Evolutionary conservation across 768 basidiomycete species (phyloP), one percentile per base, ranked within the genome.

Genomic region (Rickenella mellea): DNA sequence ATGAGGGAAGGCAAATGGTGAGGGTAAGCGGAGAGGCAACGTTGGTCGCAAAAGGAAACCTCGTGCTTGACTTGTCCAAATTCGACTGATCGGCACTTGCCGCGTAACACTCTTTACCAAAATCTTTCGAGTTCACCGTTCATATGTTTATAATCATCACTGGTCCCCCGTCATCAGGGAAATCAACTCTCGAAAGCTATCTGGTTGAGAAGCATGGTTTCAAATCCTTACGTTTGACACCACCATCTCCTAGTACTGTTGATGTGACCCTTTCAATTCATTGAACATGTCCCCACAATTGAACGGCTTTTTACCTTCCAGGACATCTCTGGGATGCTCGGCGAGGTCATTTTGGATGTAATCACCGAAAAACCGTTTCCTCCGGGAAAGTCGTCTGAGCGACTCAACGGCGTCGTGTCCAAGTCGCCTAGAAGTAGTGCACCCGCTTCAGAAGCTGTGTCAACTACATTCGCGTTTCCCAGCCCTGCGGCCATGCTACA

Each of bases 171-270:
- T 45, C 43, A 2, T 44, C 61, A 4, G 62, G 64, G 6, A 65
- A 64, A 43, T 51, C 59, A 3, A 52, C 62, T 4, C 63, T 87
- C 14, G 65, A 74, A 52, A 65, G 76, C 24, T 84, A 79, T 52
- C 69, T 86, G 14, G 61, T 77, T 24, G 56, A 64, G n/a, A 53
- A 58, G 3, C 75, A 80, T 48, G 73, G 71, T 4, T 88, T 86
- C 51, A 65, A 60, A 11, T 56, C 65, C 8, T 69, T 85, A 36
- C 61, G 59, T 26, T 60, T 80, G 21, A 31, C 10, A 31, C 41
- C 43, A 37, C 43, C 46, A 46, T 43, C 52, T 48, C 48, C 47
- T 40, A 10, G 31, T 10, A 46, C 37, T 19, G 36, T 33, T 40
- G 47, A 49, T 35, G 45, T 53, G 36, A 20, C 41, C 12, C 29